Evolutionary conservation across 345 rosid species (phyloP), one percentile per base, ranked within the genome.

Genomic region (Rubroshorea leprosula): DNA sequence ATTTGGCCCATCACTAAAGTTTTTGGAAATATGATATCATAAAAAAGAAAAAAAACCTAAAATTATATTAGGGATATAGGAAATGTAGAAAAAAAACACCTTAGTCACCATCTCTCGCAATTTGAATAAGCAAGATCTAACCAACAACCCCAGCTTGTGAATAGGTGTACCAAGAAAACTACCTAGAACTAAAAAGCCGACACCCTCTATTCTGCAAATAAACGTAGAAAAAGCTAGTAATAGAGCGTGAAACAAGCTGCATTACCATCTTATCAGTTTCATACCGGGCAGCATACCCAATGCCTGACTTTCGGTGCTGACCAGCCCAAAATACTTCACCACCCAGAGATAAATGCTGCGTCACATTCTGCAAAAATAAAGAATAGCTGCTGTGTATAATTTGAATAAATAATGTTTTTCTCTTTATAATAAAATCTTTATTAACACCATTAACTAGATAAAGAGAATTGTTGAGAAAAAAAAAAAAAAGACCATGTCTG

Each of bases 261-360:
- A 60, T 48, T 83, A 92, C 97, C 99, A 93, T 87, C 76, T 93
- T 89, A 53, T 93, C 97, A 5, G 83, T 87, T 68, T 80, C 96
- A 58, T 87, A 89, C 60, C 97, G 82, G 54, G 84, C 96, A 70
- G 94, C 99, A 73, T 89, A 93, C 62, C 99, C 97, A 65, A 87
- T 55, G 47, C 99, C 99, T 1, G 99, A 93, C 78, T 87, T 93
- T 26, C 91, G 78, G 71, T 86, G 99, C 65, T 80, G 94, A 77
- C 99, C 99, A 52, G 94, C 88, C 97, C 96, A 93, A 68, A 93
- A 89, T 59, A 80, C 80, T 78, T 93, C 99, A 65, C 94, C 96
- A 50, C 96, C 99, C 80, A 93, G 62, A 50, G 97, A 82, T 54
- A 93, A 51, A 66, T 72, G 74, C 16, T 71, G 83, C 26, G 91